A percentile compares a stretch with the other conserved stretches of the same genome.
Evolutionary conservation across 2,329 filamentous ascomycete genomes (phyloP).

Genomic region (Ophiostoma montium): DNA sequence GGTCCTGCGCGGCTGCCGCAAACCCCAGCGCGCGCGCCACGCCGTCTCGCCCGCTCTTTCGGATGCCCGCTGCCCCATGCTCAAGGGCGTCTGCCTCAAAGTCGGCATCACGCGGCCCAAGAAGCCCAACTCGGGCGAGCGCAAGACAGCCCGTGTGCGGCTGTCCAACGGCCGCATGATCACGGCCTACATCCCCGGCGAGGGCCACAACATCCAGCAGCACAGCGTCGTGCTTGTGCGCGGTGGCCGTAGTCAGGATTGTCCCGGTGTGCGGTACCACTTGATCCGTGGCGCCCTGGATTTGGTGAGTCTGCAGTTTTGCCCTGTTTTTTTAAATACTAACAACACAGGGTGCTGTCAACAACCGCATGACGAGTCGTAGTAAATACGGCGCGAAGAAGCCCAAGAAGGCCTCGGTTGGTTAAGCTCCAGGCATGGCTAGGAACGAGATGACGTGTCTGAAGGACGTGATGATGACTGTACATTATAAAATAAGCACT

Average conservation of each 20-base stretch:
- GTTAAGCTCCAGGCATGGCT: slow-evolving; percentile 17
- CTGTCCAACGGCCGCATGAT: slow-evolving; percentile 77
- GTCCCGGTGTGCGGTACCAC: slow-evolving; percentile 94
- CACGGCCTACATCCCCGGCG: slow-evolving; percentile 89
- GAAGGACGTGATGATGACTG: neutral
- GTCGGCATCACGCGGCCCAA: slow-evolving; percentile 91
- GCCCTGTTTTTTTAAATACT: neutral
- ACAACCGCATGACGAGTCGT: slow-evolving; percentile 65
- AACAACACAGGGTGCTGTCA: slow-evolving; percentile 64
- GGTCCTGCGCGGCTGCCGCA: slow-evolving; percentile 62
- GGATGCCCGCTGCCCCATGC: slow-evolving; percentile 53
- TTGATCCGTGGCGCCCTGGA: slow-evolving; percentile 83
- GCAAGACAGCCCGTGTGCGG: slow-evolving; percentile 86
- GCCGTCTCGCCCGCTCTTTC: slow-evolving; percentile 74
- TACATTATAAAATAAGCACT: neutral
- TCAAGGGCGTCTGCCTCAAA: slow-evolving; percentile 93
- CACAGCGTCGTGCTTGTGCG: slow-evolving; percentile 95
- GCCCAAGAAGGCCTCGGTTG: slow-evolving; percentile 64
- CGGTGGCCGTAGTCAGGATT: slow-evolving; percentile 88
- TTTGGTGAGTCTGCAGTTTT: slow-evolving; percentile 47
- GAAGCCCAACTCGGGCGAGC: slow-evolving; percentile 96
- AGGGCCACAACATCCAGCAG: slow-evolving; percentile 98
- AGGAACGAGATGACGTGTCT: neutral
- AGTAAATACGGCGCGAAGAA: slow-evolving; percentile 99
- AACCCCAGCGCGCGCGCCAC: slow-evolving; percentile 67